These are phyloP conservation scores for Pyracantha coccinea DNA, from an alignment of 331 rosid species.

Conservation along the genomic window DNA sequence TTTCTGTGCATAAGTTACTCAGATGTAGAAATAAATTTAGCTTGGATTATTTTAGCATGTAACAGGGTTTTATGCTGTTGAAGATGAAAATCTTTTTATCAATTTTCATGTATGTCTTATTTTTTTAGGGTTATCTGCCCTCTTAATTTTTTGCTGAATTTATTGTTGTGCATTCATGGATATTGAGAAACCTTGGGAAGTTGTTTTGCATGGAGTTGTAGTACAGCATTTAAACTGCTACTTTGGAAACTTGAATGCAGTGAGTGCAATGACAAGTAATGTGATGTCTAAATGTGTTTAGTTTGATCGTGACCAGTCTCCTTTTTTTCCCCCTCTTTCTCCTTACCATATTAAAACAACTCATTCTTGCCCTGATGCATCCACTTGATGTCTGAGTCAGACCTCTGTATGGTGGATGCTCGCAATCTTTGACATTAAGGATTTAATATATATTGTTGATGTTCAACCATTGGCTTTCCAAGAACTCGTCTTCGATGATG, in stretches of 20 bases:
- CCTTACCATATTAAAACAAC: not conserved
- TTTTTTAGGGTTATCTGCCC: not conserved
- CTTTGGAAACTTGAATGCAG: not conserved
- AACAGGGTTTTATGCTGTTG: not conserved
- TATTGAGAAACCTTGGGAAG: not conserved
- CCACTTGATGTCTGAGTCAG: not conserved
- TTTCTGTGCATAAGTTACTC: not conserved
- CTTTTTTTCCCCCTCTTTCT: not conserved
- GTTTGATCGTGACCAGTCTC: not conserved
- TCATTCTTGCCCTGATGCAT: not conserved
- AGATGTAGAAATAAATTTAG: not conserved
- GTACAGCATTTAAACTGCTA: not conserved
- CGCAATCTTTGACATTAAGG: not conserved
- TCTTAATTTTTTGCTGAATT: not conserved
- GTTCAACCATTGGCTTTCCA: not conserved
- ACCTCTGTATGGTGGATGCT: not conserved
- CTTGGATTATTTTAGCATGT: not conserved
- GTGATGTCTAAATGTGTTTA: not conserved
- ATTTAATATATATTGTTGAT: not conserved
- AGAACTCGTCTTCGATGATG: not conserved
- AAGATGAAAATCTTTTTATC: not conserved
- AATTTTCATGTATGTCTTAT: no score
- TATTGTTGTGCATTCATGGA: not conserved
- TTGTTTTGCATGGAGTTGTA: not conserved
- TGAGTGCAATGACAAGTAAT: not conserved